Evolutionary conservation across 2,329 filamentous ascomycete species (phyloP), one percentile per base, ranked within the genome.

Genomic region (Orbilia blumenaviensis): DNA sequence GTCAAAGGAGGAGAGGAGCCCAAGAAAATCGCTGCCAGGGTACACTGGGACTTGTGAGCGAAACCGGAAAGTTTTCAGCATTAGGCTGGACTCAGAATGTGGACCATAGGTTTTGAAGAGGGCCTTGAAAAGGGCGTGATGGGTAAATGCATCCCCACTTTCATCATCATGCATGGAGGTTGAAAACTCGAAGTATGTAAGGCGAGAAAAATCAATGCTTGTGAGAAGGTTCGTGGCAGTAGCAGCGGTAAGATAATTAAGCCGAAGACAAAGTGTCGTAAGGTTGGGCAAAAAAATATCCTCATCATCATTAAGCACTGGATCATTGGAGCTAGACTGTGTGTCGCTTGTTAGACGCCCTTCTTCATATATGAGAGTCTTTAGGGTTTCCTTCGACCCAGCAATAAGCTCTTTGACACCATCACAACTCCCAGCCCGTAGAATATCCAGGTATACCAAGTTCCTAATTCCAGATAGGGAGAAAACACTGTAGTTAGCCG

Each of bases 151-250:
- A 61, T 29, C 54, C 6, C 10, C 29, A 10, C 10, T 42, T 12
- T 42, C 32, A 7, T 38, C 52, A 25, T 44, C 36, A 21, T 58
- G 36, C 23, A 58, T 34, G 1, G n/a, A 41, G 2, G 63, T 68
- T 42, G 71, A 75, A n/a, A 75, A 75, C 21, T 75, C 71, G 16
- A 75, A 60, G 29, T 75, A 75, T 27, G 71, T 75, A 2, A 75
- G 56, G 21, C 67, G 63, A 4, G 36, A 2, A 25, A 75, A 75
- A 27, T 75, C 18, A 8, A 75, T 64, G 12, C 34, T 50, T 2
- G 27, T 18, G 3, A 63, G 32, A 9, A 75, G 44, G 1, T 29
- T n/a, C 4, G 10, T 14, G 10, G 48, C 64, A 36, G 27, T 16
- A 3, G 2, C n/a, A n/a, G n/a, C n/a, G 1, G 21, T 25, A 2